A percentile compares a stretch with the other conserved stretches of the same genome.
phyloP scores from a whole-genome alignment of 176 grass and related monocot genomes.

The Oryza meyeriana region DNA sequence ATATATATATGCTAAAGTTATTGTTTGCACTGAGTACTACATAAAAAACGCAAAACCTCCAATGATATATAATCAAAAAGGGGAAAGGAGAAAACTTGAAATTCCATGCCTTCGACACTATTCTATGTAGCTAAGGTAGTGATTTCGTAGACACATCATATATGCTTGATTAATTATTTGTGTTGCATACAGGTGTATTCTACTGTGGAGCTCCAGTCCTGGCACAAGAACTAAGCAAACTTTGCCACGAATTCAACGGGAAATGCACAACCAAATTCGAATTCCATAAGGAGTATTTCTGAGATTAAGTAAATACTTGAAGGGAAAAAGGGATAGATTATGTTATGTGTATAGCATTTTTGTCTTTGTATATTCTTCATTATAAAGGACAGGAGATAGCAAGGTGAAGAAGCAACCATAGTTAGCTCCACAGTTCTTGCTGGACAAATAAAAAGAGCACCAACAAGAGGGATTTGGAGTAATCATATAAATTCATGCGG shows the following conservation, averaged over 20 bases:
- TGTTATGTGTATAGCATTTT: constrained; percentile 50
- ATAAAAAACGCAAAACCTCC: not conserved
- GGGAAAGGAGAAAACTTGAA: not conserved
- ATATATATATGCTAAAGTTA: not conserved
- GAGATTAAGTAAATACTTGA: constrained; percentile 54
- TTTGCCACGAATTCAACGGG: constrained; percentile 91
- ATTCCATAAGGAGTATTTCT: constrained; percentile 99
- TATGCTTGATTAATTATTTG: not conserved
- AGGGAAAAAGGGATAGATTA: not conserved
- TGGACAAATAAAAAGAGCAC: constrained; percentile 10
- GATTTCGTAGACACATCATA: not conserved
- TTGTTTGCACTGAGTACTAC: not conserved
- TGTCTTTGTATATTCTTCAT: constrained; percentile 39
- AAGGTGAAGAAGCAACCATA: constrained; percentile 17
- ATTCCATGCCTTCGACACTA: not conserved
- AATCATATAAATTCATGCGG: constrained; percentile 6
- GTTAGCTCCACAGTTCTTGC: not conserved
- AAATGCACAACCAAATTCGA: constrained; percentile 81
- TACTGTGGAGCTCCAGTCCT: constrained; percentile 93
- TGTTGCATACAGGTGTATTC: constrained; percentile 78
- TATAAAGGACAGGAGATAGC: constrained; percentile 5
- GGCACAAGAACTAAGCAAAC: constrained; percentile 84
- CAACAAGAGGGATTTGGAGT: constrained; percentile 15
- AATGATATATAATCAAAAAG: not conserved
- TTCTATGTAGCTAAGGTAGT: not conserved